phyloP scores from a whole-genome alignment of 345 rosid species.

The Euphorbia pulcherrima region DNA sequence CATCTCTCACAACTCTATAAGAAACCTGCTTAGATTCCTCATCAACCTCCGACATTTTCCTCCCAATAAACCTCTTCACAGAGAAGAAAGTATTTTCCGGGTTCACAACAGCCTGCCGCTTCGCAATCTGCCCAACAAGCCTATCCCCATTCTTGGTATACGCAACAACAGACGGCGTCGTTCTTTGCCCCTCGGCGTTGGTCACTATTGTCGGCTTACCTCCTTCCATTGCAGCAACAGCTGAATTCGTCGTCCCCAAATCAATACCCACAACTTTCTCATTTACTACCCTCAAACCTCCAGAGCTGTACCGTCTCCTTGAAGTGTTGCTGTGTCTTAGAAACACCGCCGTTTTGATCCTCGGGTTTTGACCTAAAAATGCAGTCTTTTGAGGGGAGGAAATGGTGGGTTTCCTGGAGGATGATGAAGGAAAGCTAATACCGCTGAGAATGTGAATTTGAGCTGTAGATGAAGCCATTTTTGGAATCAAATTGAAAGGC shows the following conservation, averaged over 20 bases:
- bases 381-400: constrained; percentile 26
- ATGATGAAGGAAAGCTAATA: constrained; percentile 28
- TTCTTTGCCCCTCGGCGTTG: constrained; percentile 94
- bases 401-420: constrained; percentile 28
- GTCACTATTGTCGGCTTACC: constrained; percentile 97
- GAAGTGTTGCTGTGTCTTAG: constrained; percentile 30
- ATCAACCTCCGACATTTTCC: constrained; percentile 92
- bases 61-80: constrained; percentile 95
- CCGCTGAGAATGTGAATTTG: constrained; percentile 70
- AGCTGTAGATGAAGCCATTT: constrained; percentile 71
- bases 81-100: constrained; percentile 98
- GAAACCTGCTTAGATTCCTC: constrained; percentile 97
- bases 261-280: constrained; percentile 98
- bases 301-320: constrained; percentile 39
- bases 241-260: constrained; percentile 93
- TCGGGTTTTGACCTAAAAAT: constrained; percentile 55
- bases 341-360: constrained; percentile 36
- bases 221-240: constrained; percentile 99
- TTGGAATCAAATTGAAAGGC: too few species aligned
- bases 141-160: constrained; percentile 84
- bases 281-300: constrained; percentile 61
- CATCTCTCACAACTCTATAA: constrained; percentile 77
- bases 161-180: constrained; percentile 96
- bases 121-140: constrained; percentile 96
- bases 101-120: constrained; percentile 95